These are phyloP conservation scores for Leptographium flavum DNA, from an alignment of 2,329 filamentous ascomycete genomes.

Conservation along the genomic window DNA sequence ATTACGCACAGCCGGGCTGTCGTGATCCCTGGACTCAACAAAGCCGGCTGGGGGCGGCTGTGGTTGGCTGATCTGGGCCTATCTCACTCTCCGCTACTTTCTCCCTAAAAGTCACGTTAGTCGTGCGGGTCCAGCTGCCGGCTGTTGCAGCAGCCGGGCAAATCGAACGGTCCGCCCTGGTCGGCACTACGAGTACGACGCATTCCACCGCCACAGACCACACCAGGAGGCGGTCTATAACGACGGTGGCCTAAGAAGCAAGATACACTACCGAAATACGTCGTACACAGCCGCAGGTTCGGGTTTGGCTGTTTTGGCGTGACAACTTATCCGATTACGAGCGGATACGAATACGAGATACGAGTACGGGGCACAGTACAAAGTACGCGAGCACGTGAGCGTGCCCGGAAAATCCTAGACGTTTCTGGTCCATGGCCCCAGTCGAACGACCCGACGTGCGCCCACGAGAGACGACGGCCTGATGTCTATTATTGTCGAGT, in stretches of 20 bases:
- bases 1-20: neutral
- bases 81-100: neutral
- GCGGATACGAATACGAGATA: neutral
- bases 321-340: neutral
- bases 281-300: neutral
- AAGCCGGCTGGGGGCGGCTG: neutral
- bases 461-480: neutral
- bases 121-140: neutral
- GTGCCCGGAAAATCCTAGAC: neutral
- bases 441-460: neutral
- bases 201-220: neutral
- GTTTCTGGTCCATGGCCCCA: neutral
- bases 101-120: constrained; percentile 1
- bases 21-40: neutral
- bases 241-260: neutral
- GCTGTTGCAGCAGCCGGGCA: neutral
- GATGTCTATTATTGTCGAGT: constrained; percentile 37
- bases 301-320: neutral
- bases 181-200: neutral
- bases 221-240: neutral
- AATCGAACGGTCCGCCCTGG: constrained; percentile 1
- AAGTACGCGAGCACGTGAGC: neutral
- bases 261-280: too few species aligned
- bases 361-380: neutral
- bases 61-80: neutral